Evolutionary conservation across 192 early-diverging fungal genomes (phyloP), one percentile per base, ranked within the genome.

Genomic region (Coemansia sp.): DNA sequence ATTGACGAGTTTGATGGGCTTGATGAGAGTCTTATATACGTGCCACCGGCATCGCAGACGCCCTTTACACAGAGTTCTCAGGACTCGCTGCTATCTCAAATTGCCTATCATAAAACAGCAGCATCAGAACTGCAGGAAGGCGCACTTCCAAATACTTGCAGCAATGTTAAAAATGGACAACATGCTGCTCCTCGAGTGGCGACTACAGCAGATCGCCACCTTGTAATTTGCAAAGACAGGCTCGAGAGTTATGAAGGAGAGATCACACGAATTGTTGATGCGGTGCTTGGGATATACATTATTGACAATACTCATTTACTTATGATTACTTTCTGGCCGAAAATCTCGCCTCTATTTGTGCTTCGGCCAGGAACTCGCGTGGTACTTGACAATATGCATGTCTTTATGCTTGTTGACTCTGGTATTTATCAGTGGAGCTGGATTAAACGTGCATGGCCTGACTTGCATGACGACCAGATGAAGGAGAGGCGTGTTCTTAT

Each of bases 191-290:
- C 52, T 12, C 52, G 22, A n/a, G 27, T 53, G 12, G n/a, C 31
- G 10, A 25, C 50, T 9, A 38, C 64, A 3, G 6, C 9, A 4
- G 69, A 68, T 54, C 28, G 38, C 14, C 64, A 77, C 24, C 48
- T 78, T 27, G 12, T 68, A 9, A 67, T 66, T 3, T 54, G 62
- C 23, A 49, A 44, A 28, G 62, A 49, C 22, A 58, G 44, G 24
- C 60, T 78, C 8, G 76, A 78, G 56, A 69, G 76, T 64, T 78
- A 78, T 52, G 56, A 60, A 28, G 76, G 76, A 21, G 67, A 65
- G 22, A 44, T 78, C 5, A 73, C 76, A 6, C 52, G 56, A 18
- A 44, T 73, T 16, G 54, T 78, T 21, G 76, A 78, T 48, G 21
- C 61, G 44, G 44, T 48, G 38, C 60, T 78, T 16, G 76, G 76